These are phyloP conservation scores for Austroboletus eburneus DNA, from an alignment of 768 basidiomycete species.

Conservation along the genomic window DNA sequence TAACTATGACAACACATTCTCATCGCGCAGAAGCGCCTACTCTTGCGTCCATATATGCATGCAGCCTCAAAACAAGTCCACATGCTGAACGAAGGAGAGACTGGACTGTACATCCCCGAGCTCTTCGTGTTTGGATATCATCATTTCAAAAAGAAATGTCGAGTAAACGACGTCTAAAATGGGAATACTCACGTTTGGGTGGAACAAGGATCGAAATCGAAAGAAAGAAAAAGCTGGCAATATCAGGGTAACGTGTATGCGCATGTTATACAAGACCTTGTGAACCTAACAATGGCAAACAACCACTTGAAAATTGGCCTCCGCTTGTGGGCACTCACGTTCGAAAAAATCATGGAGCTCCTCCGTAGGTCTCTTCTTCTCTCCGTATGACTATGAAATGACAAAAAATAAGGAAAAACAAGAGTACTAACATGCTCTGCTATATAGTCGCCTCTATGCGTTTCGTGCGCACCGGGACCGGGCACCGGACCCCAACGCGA, in stretches of 20 bases:
- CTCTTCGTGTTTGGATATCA: slow-evolving; percentile 28
- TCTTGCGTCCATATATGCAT: slow-evolving; percentile 33
- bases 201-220: not conserved
- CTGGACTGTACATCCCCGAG: slow-evolving; percentile 32
- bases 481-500: too few species aligned
- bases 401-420: too few species aligned
- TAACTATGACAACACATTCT: slow-evolving; percentile 35
- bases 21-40: slow-evolving; percentile 33
- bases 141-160: slow-evolving; percentile 16
- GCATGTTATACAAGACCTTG: slow-evolving; percentile 22
- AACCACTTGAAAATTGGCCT: slow-evolving; percentile 18
- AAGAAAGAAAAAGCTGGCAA: not conserved
- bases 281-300: slow-evolving; percentile 25
- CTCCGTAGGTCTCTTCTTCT: slow-evolving; percentile 8
- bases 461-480: slow-evolving; percentile 7
- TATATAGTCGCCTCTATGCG: slow-evolving; percentile 1
- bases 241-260: slow-evolving; percentile 7
- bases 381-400: too few species aligned
- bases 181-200: slow-evolving; percentile 19
- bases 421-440: too few species aligned
- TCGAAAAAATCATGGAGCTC: slow-evolving; percentile 6
- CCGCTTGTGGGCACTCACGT: too few species aligned
- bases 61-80: slow-evolving; percentile 32
- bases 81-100: slow-evolving; percentile 34
- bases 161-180: not conserved